Percentiles rank a stretch among this genome's conserved stretches.
Evolutionary conservation across 345 rosid genomes (phyloP).

Genomic region (Citrus medica): DNA sequence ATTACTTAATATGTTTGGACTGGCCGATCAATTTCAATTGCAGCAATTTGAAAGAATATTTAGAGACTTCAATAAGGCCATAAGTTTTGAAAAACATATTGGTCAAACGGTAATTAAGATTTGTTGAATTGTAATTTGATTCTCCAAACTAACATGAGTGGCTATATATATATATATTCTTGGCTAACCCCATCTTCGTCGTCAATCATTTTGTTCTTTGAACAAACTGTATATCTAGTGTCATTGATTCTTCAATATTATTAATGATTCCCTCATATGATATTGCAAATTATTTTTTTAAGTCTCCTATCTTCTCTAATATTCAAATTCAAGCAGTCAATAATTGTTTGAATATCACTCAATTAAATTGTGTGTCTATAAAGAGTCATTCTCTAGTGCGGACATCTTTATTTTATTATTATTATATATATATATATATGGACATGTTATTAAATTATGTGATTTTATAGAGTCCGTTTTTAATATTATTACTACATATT

Average conservation of each 20-base stretch:
- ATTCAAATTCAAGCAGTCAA: no score
- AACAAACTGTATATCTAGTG: neutral
- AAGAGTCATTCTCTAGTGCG: no score
- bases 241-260: neutral
- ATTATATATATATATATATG: no score
- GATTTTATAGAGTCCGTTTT: fast-evolving
- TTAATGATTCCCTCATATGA: neutral
- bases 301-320: no score
- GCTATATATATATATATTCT: no score
- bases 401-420: no score
- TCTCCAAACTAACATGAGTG: no score
- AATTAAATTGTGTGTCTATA: no score
- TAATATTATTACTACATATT: fast-evolving
- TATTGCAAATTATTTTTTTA: neutral
- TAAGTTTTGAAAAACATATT: neutral
- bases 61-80: neutral
- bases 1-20: no score
- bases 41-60: slow-evolving; percentile 1
- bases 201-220: slow-evolving; percentile 16
- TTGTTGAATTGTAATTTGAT: no score
- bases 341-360: no score
- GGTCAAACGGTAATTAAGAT: slow-evolving; percentile 7
- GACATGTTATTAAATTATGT: no score
- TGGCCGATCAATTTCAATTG: neutral
- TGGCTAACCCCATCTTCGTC: neutral